Conservation (phyloP, 148 eudicot genomes). For the Dysphania ambrosioides region DNA sequence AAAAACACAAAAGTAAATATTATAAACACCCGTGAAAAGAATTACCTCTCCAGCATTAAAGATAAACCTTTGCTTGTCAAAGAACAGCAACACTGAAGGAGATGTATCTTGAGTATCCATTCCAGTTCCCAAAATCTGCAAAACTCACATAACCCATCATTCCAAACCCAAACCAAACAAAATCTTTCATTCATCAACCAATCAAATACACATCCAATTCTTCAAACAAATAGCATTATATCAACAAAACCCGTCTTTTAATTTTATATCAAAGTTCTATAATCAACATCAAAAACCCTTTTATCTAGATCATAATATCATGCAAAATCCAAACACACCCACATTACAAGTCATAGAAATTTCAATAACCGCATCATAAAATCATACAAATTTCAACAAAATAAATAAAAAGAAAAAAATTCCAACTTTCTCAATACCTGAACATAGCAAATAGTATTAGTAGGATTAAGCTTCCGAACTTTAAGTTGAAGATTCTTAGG, state of each 20-base stretch:
- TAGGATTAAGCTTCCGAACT: conserved; percentile 66
- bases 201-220: too few species aligned
- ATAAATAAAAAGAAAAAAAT: neutral
- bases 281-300: neutral
- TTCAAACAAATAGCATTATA: neutral
- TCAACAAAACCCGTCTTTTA: neutral
- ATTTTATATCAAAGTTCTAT: neutral
- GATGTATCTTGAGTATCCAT: conserved; percentile 98
- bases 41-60: conserved; percentile 99
- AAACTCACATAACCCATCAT: neutral
- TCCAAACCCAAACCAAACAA: neutral
- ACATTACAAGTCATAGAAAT: neutral
- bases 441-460: conserved; percentile 65
- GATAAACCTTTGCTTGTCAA: conserved; percentile 84
- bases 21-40: neutral
- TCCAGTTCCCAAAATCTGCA: conserved; percentile 89
- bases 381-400: neutral
- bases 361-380: neutral
- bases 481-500: conserved; percentile 55
- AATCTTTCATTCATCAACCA: neutral
- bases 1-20: neutral
- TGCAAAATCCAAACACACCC: neutral
- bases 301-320: conserved; percentile 4
- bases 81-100: conserved; percentile 84
- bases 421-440: conserved; percentile 45